Conservation (phyloP, 2,329 filamentous ascomycete species). For the Penicillium fuscoglaucum region DNA sequence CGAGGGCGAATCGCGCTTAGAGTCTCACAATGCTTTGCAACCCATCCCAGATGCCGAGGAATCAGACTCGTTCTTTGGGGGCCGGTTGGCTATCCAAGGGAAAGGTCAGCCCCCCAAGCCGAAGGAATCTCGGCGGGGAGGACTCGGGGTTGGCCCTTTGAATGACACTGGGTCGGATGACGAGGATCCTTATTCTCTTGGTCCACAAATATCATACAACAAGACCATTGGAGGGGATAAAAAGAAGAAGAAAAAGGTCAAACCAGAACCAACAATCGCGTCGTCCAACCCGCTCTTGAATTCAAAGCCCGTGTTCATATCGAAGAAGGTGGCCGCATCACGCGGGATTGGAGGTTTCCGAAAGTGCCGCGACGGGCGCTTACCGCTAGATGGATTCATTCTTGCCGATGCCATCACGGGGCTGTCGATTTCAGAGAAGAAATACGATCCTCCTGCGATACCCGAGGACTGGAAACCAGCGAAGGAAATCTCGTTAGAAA, state of each 20-base stretch:
- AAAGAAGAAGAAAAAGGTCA: constrained; percentile 67
- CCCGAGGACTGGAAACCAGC: constrained; percentile 67
- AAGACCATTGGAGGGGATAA: constrained; percentile 77
- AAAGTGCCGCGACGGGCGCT: constrained; percentile 78
- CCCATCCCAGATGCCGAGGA: constrained; percentile 23
- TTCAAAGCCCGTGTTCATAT: constrained; percentile 72
- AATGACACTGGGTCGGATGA: constrained; percentile 95
- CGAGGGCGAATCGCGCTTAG: constrained; percentile 42
- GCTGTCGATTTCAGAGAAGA: constrained; percentile 49
- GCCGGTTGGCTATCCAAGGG: constrained; percentile 31
- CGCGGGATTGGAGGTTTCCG: constrained; percentile 53
- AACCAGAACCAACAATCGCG: constrained; percentile 44
- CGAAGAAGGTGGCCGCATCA: constrained; percentile 59
- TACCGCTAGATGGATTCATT: constrained; percentile 78
- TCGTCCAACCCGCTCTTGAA: constrained; percentile 64
- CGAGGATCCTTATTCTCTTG: constrained; percentile 90
- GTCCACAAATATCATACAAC: constrained; percentile 86
- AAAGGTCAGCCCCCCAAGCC: constrained; percentile 50
- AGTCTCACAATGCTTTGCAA: constrained; percentile 14
- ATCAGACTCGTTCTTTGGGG: constrained; percentile 40
- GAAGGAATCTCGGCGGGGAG: constrained; percentile 59
- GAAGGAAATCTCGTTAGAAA: constrained; percentile 48
- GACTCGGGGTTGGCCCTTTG: constrained; percentile 82
- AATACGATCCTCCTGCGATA: constrained; percentile 46
- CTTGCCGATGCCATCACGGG: constrained; percentile 59